A percentile compares a stretch with the other conserved stretches of the same genome.
Evolutionary conservation across 208 protist genomes (phyloP).

Genomic region (Crithidia mellificae): DNA sequence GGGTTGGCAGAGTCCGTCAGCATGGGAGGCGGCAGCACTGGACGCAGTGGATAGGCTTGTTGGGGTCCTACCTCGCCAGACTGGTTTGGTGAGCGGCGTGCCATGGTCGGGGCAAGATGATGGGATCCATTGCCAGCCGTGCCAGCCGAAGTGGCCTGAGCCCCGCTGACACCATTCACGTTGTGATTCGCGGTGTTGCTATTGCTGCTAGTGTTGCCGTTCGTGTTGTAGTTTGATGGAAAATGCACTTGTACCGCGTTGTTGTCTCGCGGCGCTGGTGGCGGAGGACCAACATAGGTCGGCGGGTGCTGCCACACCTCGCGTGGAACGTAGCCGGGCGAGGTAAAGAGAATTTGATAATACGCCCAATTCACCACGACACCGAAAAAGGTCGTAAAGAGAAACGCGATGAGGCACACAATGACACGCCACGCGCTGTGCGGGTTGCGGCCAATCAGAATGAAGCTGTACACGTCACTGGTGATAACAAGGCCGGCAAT

Average conservation of each 20-base stretch:
- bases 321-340: constrained; percentile 57
- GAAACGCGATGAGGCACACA: constrained; percentile 43
- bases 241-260: background rate
- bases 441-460: constrained; percentile 31
- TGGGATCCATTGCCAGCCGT: no score
- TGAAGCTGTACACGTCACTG: constrained; percentile 44
- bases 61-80: background rate
- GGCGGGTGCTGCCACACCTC: constrained; percentile 54
- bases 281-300: constrained; percentile 19
- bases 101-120: background rate
- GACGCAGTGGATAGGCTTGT: background rate
- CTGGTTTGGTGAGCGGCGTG: background rate
- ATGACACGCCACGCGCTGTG: constrained; percentile 41
- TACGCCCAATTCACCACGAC: constrained; percentile 44
- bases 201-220: no score
- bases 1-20: background rate
- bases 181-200: no score
- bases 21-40: background rate
- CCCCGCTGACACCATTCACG: no score
- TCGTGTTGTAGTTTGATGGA: background rate
- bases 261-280: background rate
- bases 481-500: constrained; percentile 35
- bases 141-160: no score
- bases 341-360: constrained; percentile 46
- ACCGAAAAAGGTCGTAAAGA: constrained; percentile 27